phyloP scores from a whole-genome alignment of 805 yeast species.

The Saccharomycopsis malanga region DNA sequence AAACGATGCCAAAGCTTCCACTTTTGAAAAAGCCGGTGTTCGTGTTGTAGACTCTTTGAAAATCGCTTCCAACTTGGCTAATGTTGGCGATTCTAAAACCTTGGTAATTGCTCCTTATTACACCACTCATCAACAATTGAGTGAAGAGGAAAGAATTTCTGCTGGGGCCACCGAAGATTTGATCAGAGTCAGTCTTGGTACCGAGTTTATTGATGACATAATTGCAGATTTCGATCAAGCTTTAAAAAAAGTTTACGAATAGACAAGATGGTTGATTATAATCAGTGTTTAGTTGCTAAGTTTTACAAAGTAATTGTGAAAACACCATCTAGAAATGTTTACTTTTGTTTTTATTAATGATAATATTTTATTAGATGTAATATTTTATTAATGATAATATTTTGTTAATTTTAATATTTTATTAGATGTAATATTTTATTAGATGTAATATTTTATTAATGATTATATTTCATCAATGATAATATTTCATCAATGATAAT shows the following conservation, averaged over 20 bases:
- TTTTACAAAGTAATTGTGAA: no score
- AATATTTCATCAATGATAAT: no score
- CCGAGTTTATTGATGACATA: slow-evolving; percentile 86
- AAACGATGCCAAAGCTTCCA: slow-evolving; percentile 43
- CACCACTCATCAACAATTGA: slow-evolving; percentile 91
- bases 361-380: no score
- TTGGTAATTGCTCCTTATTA: slow-evolving; percentile 92
- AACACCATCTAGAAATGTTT: no score
- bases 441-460: no score
- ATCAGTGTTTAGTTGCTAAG: no score
- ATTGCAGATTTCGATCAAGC: slow-evolving; percentile 86
- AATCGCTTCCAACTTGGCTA: slow-evolving; percentile 88
- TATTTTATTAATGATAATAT: no score
- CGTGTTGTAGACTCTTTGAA: slow-evolving; percentile 76
- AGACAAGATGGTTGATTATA: no score
- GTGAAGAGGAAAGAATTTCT: slow-evolving; percentile 68
- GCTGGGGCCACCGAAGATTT: slow-evolving; percentile 87
- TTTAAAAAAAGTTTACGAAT: slow-evolving; percentile 33
- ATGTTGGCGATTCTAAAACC: slow-evolving; percentile 95
- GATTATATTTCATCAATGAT: no score
- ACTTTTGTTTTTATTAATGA: no score
- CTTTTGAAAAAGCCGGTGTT: slow-evolving; percentile 73
- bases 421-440: no score
- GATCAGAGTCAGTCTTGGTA: slow-evolving; percentile 85
- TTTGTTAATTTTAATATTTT: no score